Conservation (phyloP, 2,329 filamentous ascomycete species). For the Verticillium dahliae region DNA sequence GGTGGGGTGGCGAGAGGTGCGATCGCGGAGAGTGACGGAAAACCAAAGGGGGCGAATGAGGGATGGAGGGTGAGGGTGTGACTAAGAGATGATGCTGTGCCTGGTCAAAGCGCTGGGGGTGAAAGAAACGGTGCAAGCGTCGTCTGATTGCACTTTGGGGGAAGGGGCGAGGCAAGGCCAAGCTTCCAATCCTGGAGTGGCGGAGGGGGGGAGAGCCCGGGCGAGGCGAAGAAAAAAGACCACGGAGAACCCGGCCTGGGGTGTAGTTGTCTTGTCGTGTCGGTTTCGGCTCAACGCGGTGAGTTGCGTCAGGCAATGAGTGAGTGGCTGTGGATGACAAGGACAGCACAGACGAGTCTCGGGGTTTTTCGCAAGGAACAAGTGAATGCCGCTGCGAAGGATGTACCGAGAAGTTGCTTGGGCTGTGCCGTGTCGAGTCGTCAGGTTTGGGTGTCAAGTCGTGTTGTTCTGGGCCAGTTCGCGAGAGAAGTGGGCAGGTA, state of each 20-base stretch:
- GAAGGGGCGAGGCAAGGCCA: neutral
- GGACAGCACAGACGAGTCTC: neutral
- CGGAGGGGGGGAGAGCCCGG: neutral
- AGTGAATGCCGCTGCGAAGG: conserved; percentile 41
- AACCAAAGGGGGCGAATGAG: conserved; percentile 11
- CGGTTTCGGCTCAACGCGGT: neutral
- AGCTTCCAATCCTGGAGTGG: neutral
- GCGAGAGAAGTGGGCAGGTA: conserved; percentile 5
- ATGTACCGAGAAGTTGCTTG: conserved; percentile 13
- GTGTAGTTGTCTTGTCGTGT: neutral
- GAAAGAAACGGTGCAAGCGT: neutral
- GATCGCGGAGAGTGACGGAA: conserved; percentile 25
- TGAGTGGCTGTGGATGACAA: conserved; percentile 1
- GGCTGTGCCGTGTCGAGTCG: conserved; percentile 6
- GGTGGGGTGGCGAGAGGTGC: conserved; percentile 22
- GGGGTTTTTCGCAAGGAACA: conserved; percentile 36
- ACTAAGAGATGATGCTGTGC: conserved; percentile 7
- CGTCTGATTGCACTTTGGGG: neutral
- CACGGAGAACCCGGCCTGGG: neutral
- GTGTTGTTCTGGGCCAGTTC: conserved; percentile 2
- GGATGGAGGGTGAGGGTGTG: conserved; percentile 1
- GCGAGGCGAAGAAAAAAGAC: neutral
- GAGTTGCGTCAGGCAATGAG: neutral
- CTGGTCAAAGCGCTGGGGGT: neutral
- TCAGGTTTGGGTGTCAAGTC: conserved; percentile 5